Base-by-base conservation (phyloP, 2,329 filamentous ascomycete species). In the Parascedosporium putredinis region DNA sequence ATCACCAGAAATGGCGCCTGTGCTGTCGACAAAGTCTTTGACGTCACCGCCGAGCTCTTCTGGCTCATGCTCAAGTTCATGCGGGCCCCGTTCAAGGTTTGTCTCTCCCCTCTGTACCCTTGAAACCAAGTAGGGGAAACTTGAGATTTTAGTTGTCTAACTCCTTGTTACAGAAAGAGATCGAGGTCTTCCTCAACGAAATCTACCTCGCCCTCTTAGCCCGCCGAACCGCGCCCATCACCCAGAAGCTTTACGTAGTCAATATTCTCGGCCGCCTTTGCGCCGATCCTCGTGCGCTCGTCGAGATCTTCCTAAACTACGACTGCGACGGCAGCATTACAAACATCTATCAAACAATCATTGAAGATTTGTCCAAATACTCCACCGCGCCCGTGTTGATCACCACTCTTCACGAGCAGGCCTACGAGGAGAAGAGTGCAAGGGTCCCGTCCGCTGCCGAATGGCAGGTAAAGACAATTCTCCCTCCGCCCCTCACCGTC, bases 221-320 rank as follows among this genome's bases (percentile, higher is more conserved):
- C 46, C 86, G 91, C 64, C 82, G 84, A 55, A 90, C 83, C 52
- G 89, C 91, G 0, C 91, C 91, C 3, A 70, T 84, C 8, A 89
- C 89, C 53, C 93, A 98, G 62, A 98, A 97, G 66, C 79, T 93
- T 50, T 89, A 91, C 61, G 93, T 97, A 56, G 79, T 98, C 64
- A 83, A 81, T 53, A 81, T 98, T 23, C 75, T 98, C 48, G 86
- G 88, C 58, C 78, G 91, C 52, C 74, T 98, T 45, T 90, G 86
- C 52, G 82, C 80, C 14, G 93, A 98, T 62, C 88, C 91, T 2
- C 79, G 88, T 56, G 90, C 88, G 0, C 66, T 98, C 45, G 93
- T 98, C 14, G 93, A 98, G 66, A 84, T 90, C 12, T 98, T 98
- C 65, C 78, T 98, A 54, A 98, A 98, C 66, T 98, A 98, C 62